Percentiles rank a stretch among this genome's conserved stretches.
These are phyloP conservation scores for Phytophthora fragariae DNA, from an alignment of 352 stramenopile genomes.

Conservation along the genomic window DNA sequence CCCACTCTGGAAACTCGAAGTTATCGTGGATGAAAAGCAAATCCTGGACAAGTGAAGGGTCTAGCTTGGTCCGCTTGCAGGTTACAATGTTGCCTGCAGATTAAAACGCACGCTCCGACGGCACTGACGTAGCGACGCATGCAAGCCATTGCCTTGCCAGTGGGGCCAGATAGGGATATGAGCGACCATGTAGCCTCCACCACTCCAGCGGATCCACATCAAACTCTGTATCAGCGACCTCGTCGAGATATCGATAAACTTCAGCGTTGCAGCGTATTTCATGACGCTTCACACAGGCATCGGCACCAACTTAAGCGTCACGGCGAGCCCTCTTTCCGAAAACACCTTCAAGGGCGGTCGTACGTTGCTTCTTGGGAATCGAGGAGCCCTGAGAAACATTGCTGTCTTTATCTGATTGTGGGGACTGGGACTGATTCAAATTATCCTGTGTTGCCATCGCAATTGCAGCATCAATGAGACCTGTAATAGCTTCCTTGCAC, in stretches of 20 bases:
- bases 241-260: not conserved
- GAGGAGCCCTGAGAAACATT: not conserved
- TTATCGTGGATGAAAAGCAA: conserved; percentile 1
- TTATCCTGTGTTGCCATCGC: not conserved
- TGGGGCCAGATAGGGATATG: not conserved
- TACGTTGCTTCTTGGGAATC: not conserved
- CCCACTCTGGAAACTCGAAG: conserved; percentile 1
- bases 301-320: not conserved
- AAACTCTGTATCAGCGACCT: not conserved
- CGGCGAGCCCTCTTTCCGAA: not conserved
- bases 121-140: not conserved
- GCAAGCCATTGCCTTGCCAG: not conserved
- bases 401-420: not conserved
- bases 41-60: not conserved
- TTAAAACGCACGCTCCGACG: not conserved
- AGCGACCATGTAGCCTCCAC: not conserved
- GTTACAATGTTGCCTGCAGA: not conserved
- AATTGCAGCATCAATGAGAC: not conserved
- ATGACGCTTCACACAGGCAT: not conserved
- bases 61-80: not conserved
- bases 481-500: not conserved
- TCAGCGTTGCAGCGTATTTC: not conserved
- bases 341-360: not conserved
- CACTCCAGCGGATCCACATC: not conserved
- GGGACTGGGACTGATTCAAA: conserved; percentile 1